Base-by-base conservation (phyloP, 2,329 filamentous ascomycete species). In the Aureobasidium sp. region DNA sequence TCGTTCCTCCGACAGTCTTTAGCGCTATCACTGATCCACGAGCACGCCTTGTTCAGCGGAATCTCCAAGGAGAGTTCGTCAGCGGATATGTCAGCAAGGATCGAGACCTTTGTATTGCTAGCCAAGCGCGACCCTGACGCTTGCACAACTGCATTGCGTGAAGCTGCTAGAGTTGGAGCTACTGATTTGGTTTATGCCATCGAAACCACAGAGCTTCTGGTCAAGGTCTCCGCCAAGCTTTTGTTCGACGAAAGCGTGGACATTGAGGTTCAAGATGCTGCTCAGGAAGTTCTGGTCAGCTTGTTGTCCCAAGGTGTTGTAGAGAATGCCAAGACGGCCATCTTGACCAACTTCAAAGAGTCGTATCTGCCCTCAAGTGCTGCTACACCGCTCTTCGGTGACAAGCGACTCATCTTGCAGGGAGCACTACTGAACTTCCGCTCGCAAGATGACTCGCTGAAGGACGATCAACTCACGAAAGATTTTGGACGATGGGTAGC, bases 71-170 rank as follows among this genome's bases (percentile, higher is more conserved):
- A 41, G 2, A 48, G 15, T 3, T 22, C 34, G 31, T 9, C 34
- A 29, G 44, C 56, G 17, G 56, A 59, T 22, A 20, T 49, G 17
- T 20, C 22, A 20, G 47, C 45, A 20, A 42, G 27, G 11, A 15
- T 52, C 8, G 17, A 44, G 1, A 52, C 45, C 3, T 52, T 61
- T 15, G 9, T 14, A 5, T 17, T 44, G 25, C n/a, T 61, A 8
- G 61, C 61, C 11, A n/a, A 2, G 11, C 52, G 52, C 31, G 62
- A 63, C 44, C 34, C 48, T 45, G 62, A 63, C 20, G 62, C 62
- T 20, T 63, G 62, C 27, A 20, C 48, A 3, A 44, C 48, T 29
- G 45, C 55, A 31, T 41, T 63, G 22, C 20, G 37, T 9, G 39
- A 63, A 44, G 56, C 62, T 22, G 56, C 49, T 8, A 27, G 34